Evolutionary conservation across 2,329 filamentous ascomycete genomes (phyloP), one percentile per base, ranked within the genome.

Genomic region (Pseudogymnoascus sp.): DNA sequence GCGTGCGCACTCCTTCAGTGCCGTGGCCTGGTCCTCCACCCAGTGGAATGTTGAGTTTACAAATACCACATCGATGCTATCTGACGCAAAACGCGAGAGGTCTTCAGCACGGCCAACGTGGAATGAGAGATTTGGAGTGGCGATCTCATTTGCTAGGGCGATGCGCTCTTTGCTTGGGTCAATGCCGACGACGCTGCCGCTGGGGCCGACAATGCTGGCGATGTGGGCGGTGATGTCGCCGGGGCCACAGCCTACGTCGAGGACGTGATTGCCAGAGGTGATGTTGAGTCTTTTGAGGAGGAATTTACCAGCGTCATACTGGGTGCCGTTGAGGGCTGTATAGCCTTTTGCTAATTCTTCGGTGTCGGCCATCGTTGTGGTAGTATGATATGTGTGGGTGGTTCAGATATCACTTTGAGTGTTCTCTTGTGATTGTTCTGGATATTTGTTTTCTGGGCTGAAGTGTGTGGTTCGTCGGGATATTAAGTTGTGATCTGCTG

Each of bases 171-270:
- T 68, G 66, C 70, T 73, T 3, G 73, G 71, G 63, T 75, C 74
- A 60, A 76, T 71, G 50, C 71, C 72, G 10, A 66, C 63, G 5
- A 64, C 64, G 8, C 44, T 17, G 3, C 63, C 62, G 11, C 41
- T 58, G 9, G 65, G 64, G 29, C 66, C 68, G 6, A 68, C 67
- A 11, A 66, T 54, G 40, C 66, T 64, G 13, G 69, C 65, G 5
- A 70, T 66, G 60, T 66, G 61, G 6, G 66, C 41, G 5, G 70
- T 69, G 7, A 73, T 66, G 17, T 72, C 69, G 13, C 72, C 72
- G 1, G 71, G 70, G 6, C 72, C 72, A 60, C 71, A 73, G 40
- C 72, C 72, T 39, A 72, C 69, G 54, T 74, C 72, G 13, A 74
- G 69, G 40, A 74, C 65, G 29, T 47, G 61, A 62, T 67, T 64